These are phyloP conservation scores for Rubia balearica DNA, from an alignment of 305 asterid genomes.

Conservation along the genomic window DNA sequence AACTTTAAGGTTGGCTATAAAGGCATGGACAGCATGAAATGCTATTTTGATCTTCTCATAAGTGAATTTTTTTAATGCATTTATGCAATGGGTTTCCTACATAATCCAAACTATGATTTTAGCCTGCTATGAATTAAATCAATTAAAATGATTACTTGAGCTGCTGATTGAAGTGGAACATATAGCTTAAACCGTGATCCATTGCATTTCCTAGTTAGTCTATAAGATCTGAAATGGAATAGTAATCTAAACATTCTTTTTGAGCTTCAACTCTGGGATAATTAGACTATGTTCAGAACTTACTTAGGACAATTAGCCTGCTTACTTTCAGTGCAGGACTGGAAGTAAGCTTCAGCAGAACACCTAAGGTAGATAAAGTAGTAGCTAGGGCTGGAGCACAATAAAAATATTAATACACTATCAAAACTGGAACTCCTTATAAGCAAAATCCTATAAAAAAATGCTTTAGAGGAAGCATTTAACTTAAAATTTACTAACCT, in stretches of 20 bases:
- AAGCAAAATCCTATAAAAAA: not conserved
- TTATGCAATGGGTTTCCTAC: not conserved
- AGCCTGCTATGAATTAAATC: not conserved
- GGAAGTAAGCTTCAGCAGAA: not conserved
- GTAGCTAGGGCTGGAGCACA: not conserved
- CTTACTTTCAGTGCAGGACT: not conserved
- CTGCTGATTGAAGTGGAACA: not conserved
- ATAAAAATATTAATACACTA: not conserved
- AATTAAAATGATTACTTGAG: not conserved
- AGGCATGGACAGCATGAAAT: constrained; percentile 1
- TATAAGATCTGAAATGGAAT: not conserved
- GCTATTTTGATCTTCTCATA: not conserved
- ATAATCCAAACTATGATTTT: not conserved
- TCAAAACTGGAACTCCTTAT: not conserved
- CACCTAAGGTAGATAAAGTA: not conserved
- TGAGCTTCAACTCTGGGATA: not conserved
- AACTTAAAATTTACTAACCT: constrained; percentile 40
- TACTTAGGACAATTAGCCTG: not conserved
- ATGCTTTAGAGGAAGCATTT: constrained; percentile 1
- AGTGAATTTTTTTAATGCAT: not conserved
- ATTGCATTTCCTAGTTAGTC: not conserved
- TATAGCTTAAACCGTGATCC: not conserved
- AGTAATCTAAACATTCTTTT: not conserved
- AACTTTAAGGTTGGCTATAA: not conserved
- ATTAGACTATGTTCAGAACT: not conserved